Evolutionary conservation across 441 rosid species (phyloP).

Genomic region (Mallotus repandus): DNA sequence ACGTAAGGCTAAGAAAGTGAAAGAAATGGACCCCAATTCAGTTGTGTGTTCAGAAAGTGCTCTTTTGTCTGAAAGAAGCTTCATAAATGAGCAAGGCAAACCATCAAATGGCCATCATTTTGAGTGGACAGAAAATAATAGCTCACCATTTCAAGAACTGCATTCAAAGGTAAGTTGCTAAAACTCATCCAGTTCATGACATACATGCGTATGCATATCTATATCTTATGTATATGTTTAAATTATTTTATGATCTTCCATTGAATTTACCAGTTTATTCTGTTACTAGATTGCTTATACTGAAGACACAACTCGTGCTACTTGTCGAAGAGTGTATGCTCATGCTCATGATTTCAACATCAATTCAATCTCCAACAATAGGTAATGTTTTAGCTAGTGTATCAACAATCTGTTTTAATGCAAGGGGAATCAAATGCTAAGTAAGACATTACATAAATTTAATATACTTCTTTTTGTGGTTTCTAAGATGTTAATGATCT

Average conservation of each 20-base stretch:
- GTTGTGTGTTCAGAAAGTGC: conserved; percentile 54
- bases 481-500: conserved; percentile 30
- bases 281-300: conserved; percentile 43
- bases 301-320: conserved; percentile 47
- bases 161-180: conserved; percentile 39
- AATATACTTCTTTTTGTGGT: conserved; percentile 8
- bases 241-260: neutral
- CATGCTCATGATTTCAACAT: conserved; percentile 82
- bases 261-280: conserved; percentile 25
- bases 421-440: neutral
- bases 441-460: neutral
- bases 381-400: conserved; percentile 43
- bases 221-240: conserved; percentile 1
- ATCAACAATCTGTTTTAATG: conserved; percentile 4
- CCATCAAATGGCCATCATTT: conserved; percentile 38
- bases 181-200: neutral
- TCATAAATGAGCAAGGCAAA: conserved; percentile 35
- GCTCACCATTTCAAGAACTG: conserved; percentile 25
- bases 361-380: conserved; percentile 92
- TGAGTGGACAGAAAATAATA: conserved; percentile 38
- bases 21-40: conserved; percentile 39
- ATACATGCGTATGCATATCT: neutral
- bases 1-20: conserved; percentile 46
- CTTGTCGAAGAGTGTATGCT: conserved; percentile 63
- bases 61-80: conserved; percentile 60